Evolutionary conservation across 345 rosid species (phyloP).

Genomic region (Gossypium turneri): DNA sequence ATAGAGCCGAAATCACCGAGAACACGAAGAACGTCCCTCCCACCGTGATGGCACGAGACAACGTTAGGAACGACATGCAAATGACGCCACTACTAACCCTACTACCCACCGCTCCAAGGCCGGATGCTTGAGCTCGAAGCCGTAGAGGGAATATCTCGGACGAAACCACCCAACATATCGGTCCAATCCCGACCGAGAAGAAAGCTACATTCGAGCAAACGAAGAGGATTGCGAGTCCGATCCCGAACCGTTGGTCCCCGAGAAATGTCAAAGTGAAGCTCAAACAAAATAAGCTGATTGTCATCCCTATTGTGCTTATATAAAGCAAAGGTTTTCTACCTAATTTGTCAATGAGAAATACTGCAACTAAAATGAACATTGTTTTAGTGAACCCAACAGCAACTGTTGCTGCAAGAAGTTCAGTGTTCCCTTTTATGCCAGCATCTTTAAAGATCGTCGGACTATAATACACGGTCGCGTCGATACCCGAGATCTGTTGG

Average conservation of each 20-base stretch:
- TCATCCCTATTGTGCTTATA: conserved; percentile 62
- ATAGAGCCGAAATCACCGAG: conserved; percentile 36
- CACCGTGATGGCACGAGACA: conserved; percentile 42
- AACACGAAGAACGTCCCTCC: conserved; percentile 61
- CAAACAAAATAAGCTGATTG: conserved; percentile 44
- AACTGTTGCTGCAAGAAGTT: conserved; percentile 63
- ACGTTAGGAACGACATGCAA: conserved; percentile 64
- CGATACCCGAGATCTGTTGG: conserved; percentile 67
- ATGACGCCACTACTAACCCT: conserved; percentile 58
- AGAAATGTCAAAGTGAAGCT: conserved; percentile 36
- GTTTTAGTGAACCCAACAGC: conserved; percentile 68
- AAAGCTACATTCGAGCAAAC: conserved; percentile 62
- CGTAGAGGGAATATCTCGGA: conserved; percentile 62
- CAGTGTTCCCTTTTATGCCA: conserved; percentile 36
- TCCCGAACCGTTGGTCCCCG: conserved; percentile 31
- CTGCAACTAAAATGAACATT: conserved; percentile 48
- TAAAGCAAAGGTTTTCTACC: conserved; percentile 67
- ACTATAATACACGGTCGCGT: conserved; percentile 65
- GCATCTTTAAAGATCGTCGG: conserved; percentile 59
- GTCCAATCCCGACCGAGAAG: conserved; percentile 66
- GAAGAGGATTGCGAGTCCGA: conserved; percentile 36
- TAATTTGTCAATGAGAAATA: conserved; percentile 47
- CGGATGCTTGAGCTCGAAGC: conserved; percentile 64
- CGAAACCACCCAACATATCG: conserved; percentile 56
- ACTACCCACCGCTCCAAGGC: conserved; percentile 53